phyloP scores from a whole-genome alignment of 2,329 filamentous ascomycete species.

The Venturia asperata region DNA sequence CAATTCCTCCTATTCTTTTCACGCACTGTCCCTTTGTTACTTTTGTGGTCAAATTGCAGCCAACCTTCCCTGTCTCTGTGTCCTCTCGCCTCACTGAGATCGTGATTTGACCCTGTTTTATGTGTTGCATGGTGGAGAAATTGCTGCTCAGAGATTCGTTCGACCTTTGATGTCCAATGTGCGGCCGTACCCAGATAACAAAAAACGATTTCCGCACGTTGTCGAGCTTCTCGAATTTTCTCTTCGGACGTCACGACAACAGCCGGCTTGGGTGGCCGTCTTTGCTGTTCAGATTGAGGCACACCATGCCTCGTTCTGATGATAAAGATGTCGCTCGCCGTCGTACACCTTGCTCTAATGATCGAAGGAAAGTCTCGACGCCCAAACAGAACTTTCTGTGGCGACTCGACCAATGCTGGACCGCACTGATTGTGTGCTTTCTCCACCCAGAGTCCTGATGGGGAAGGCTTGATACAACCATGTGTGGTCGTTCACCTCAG shows the following conservation, averaged over 20 bases:
- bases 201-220: neutral
- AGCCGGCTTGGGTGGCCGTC: neutral
- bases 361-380: neutral
- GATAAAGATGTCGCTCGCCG: neutral
- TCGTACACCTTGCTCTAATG: neutral
- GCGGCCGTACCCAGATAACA: neutral
- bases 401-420: neutral
- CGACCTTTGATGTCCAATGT: neutral
- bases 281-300: neutral
- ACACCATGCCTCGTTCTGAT: neutral
- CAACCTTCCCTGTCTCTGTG: neutral
- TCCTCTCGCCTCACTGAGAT: neutral
- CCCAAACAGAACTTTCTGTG: neutral
- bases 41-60: neutral
- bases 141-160: neutral
- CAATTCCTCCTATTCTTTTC: neutral
- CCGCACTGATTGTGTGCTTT: neutral
- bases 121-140: neutral
- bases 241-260: neutral
- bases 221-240: neutral
- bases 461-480: neutral
- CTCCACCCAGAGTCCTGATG: neutral
- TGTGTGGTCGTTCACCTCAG: neutral
- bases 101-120: neutral
- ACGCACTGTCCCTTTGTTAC: neutral